phyloP scores from a whole-genome alignment of 139 green algal species.

The Chlamydomonas asymmetrica region DNA sequence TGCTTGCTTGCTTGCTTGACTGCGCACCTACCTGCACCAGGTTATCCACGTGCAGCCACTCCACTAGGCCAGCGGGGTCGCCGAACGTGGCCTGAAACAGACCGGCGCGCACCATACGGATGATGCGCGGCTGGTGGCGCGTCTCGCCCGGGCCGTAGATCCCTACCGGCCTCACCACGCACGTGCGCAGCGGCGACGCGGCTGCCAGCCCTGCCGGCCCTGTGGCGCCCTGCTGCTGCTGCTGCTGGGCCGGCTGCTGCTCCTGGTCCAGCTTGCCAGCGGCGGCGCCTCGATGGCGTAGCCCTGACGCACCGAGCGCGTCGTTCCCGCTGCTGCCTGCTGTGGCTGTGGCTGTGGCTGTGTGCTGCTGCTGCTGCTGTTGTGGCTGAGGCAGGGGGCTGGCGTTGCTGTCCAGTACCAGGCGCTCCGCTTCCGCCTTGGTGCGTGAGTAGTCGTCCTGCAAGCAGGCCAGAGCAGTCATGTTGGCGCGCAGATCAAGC shows the following conservation, averaged over 20 bases:
- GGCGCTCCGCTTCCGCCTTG: constrained; percentile 21
- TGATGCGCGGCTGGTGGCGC: constrained; percentile 14
- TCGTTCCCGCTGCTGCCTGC: neutral
- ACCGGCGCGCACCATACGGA: constrained; percentile 17
- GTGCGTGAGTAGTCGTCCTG: constrained; percentile 23
- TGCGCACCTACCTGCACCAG: constrained; percentile 31
- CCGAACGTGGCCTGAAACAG: constrained; percentile 12
- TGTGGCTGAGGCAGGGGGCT: neutral
- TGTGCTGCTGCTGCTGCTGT: neutral
- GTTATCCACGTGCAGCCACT: constrained; percentile 40
- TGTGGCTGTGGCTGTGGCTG: neutral
- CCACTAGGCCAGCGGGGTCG: neutral
- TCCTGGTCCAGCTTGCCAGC: neutral
- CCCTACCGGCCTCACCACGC: constrained; percentile 26
- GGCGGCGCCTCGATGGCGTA: neutral
- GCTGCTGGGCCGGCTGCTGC: neutral
- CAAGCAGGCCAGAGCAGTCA: too few species aligned
- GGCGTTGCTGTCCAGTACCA: constrained; percentile 25
- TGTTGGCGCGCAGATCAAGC: too few species aligned
- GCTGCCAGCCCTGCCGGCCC: too few species aligned
- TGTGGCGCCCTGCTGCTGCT: neutral
- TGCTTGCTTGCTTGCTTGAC: too few species aligned
- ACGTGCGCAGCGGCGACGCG: constrained; percentile 16
- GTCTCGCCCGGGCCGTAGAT: constrained; percentile 40
- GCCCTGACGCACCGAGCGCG: too few species aligned